Base-by-base conservation (phyloP, 331 rosid genomes). In the Malus hybrid region DNA sequence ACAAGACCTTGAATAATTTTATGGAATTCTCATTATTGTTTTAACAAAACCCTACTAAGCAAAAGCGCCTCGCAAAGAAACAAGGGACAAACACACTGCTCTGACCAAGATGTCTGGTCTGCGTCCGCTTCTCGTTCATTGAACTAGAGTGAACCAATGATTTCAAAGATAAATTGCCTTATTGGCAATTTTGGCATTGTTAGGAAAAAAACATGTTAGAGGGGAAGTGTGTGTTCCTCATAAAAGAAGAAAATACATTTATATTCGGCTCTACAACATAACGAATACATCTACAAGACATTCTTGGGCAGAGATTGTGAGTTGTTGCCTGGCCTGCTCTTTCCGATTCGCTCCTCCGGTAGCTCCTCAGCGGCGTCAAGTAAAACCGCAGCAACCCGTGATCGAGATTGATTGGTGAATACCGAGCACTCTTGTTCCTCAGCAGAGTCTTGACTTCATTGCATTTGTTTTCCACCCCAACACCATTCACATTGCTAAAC, bases 321-420 rank as follows among this genome's bases (percentile, higher is more conserved):
- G 80, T 77, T 86, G 84, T 80, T 86, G 76, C 34, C 62, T 18
- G 69, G 69, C 70, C 82, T 87, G 84, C 87, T 72, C 82, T 85
- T 65, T 86, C 91, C 15, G 90, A 89, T 74, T 88, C 87, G 80
- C 93, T 89, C 86, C 89, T 85, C 86, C 86, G 78, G 39, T 88
- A 84, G 87, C 94, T 85, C 88, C 90, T 91, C 91, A 90, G 71
- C 0, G 97, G 98, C 6, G 96, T 90, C 90, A 91, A 87, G 80
- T 93, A 93, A 82, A 93, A 93, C 86, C 98, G 86, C 76, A 93
- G 69, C 52, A 93, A 81, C 59, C 98, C 98, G 7, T 80, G 80
- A 39, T 91, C 98, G 33, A 82, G 79, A 79, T 83, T 82, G 82
- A 76, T 87, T 0, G 98, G 92, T 0, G 97, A 91, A 77, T 85